Evolutionary conservation across 164 flowering plant genomes (phyloP), one percentile per base, ranked within the genome.

Genomic region (Pachysandra terminalis): DNA sequence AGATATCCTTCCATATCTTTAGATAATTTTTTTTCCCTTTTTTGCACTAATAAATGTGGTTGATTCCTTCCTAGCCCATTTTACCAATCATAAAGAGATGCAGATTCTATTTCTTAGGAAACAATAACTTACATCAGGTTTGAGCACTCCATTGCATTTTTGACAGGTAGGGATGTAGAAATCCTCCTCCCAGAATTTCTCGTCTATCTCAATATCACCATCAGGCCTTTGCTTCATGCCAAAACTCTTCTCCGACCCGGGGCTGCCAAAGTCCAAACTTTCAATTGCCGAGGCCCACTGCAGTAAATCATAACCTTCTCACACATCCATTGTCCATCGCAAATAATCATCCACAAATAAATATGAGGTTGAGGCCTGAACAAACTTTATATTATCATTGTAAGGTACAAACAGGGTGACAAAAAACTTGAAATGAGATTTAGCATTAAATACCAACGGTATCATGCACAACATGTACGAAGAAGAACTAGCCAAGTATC

Each of bases 181-280:
- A 74, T 89, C 93, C 61, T 92, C 96, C 83, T 90, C 97, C 99
- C 97, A 95, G 66, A 85, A 95, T 80, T 95, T 92, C 79, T 90
- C 97, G 72, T 95, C 96, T 72, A 95, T 92, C 75, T 95, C 97
- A 73, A 95, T 86, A 76, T 95, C 99, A 73, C 99, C 99, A 82
- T 95, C 99, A 75, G 99, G 99, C 76, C 99, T 85, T 71, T 88
- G 91, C 77, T 87, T 86, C 97, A 92, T 95, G 72, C 99, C 99
- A 81, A 92, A 89, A 76, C 88, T 95, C 80, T 85, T 84, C 68
- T 92, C 94, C 71, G 97, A 89, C 27, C 91, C 94, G 69, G 94
- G 86, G 70, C 54, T 75, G 52, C 86, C 96, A 74, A 77, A 56
- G 53, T 88, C 90, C 74, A 95, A 71, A 73, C 81, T 87, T 74